phyloP scores from a whole-genome alignment of 805 yeast species.

The Candida ficus region DNA sequence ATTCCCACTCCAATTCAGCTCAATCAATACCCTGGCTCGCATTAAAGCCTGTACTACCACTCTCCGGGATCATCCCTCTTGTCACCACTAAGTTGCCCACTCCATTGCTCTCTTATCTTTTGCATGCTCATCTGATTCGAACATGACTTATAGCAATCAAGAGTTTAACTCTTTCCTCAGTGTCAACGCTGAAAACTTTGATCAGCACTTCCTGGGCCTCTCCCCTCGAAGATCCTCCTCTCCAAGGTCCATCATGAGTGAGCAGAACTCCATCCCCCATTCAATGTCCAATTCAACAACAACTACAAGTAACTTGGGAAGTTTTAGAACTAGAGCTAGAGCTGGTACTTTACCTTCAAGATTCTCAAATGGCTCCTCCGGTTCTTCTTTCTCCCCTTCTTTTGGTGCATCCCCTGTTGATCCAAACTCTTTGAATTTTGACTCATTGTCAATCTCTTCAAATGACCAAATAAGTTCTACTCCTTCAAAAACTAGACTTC shows the following conservation, averaged over 20 bases:
- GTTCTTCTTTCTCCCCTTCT: slow-evolving; percentile 16
- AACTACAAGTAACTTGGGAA: slow-evolving; percentile 32
- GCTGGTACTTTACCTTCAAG: slow-evolving; percentile 79
- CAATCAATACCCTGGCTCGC: too few species aligned
- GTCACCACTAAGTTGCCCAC: too few species aligned
- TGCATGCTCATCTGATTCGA: too few species aligned
- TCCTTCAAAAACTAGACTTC: slow-evolving; percentile 32
- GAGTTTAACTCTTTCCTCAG: slow-evolving; percentile 19
- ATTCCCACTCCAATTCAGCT: too few species aligned
- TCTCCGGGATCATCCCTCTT: too few species aligned
- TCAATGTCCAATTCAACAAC: slow-evolving; percentile 8
- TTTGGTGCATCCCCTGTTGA: slow-evolving; percentile 17
- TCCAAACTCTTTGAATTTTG: slow-evolving; percentile 19
- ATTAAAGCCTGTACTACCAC: too few species aligned
- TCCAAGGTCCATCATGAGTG: slow-evolving; percentile 22
- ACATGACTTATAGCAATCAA: slow-evolving; percentile 19
- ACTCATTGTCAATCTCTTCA: slow-evolving; percentile 17
- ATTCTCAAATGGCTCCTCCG: slow-evolving; percentile 24
- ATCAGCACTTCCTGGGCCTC: slow-evolving; percentile 13
- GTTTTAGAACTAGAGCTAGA: slow-evolving; percentile 53
- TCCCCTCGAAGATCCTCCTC: slow-evolving; percentile 25
- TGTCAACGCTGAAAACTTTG: slow-evolving; percentile 17
- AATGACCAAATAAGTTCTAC: slow-evolving; percentile 9
- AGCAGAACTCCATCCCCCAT: slow-evolving; percentile 10
- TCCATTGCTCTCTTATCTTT: too few species aligned